Conservation (phyloP, 768 basidiomycete species). For the Tulasnella sp. region DNA sequence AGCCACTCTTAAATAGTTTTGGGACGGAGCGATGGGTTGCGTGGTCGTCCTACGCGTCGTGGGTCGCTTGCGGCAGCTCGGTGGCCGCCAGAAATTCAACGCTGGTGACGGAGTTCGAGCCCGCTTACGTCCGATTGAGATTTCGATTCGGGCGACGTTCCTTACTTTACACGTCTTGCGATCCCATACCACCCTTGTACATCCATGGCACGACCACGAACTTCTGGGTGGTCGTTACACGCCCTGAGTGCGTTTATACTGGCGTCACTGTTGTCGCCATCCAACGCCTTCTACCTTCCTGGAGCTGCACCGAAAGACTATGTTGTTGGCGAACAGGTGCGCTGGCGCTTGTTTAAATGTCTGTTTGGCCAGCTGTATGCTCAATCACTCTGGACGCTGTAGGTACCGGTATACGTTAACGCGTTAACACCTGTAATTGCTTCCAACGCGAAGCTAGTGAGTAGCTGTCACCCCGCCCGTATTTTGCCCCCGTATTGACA, state of each 20-base stretch:
- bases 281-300: conserved; percentile 79
- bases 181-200: background rate
- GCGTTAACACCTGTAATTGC: conserved; percentile 77
- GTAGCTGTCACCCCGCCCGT: conserved; percentile 54
- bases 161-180: background rate
- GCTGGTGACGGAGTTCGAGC: conserved; percentile 1
- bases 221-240: background rate
- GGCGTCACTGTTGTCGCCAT: conserved; percentile 2
- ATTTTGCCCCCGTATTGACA: conserved; percentile 2
- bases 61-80: background rate
- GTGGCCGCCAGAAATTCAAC: background rate
- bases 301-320: conserved; percentile 79
- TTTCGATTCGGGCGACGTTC: background rate
- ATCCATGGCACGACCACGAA: background rate
- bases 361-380: background rate
- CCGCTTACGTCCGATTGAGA: background rate
- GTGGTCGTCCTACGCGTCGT: background rate
- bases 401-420: conserved; percentile 72
- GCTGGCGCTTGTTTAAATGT: background rate
- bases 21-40: background rate
- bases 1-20: conserved; percentile 5
- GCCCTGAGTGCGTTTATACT: background rate
- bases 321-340: conserved; percentile 41
- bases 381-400: background rate
- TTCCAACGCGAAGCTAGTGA: conserved; percentile 24